phyloP scores from a whole-genome alignment of 352 stramenopile genomes.

The Globisporangium apiculatum region DNA sequence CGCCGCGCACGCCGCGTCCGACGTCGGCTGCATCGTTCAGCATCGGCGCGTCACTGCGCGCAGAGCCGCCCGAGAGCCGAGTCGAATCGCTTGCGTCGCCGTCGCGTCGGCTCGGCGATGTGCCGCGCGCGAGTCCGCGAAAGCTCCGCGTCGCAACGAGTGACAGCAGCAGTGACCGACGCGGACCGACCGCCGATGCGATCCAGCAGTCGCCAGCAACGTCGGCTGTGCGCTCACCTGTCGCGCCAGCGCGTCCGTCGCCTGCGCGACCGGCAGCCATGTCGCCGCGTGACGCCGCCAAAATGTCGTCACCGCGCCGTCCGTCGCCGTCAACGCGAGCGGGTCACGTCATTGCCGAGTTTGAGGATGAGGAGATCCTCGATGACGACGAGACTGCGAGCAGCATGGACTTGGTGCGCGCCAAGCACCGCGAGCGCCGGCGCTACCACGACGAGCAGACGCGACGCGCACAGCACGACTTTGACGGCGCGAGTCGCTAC shows the following conservation, averaged over 20 bases:
- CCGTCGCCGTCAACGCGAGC: not conserved
- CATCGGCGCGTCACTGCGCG: not conserved
- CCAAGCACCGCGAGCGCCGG: conserved; percentile 3
- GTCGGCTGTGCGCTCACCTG: not conserved
- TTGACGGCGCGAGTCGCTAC: conserved; percentile 11
- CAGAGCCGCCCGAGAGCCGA: not conserved
- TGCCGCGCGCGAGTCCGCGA: conserved; percentile 20
- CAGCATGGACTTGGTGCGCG: conserved; percentile 8
- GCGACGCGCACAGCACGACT: not conserved
- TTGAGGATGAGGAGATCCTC: conserved; percentile 35
- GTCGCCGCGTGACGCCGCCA: conserved; percentile 3
- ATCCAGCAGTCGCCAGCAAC: not conserved
- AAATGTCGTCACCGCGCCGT: conserved; percentile 7
- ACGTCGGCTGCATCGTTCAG: not conserved
- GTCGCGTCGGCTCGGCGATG: not conserved
- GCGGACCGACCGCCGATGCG: conserved; percentile 5
- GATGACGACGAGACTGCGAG: conserved; percentile 13
- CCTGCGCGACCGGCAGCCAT: not conserved
- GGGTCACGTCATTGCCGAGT: conserved; percentile 20
- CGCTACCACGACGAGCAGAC: conserved; percentile 7
- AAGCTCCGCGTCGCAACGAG: conserved; percentile 14
- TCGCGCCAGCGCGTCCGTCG: conserved; percentile 1
- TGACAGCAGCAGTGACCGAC: not conserved
- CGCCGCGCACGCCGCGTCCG: conserved; percentile 16
- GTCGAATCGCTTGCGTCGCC: not conserved